Percentiles rank a stretch among this genome's conserved stretches.
Conservation (phyloP, 805 yeast species). For the Phaffomyces thermotolerans region DNA sequence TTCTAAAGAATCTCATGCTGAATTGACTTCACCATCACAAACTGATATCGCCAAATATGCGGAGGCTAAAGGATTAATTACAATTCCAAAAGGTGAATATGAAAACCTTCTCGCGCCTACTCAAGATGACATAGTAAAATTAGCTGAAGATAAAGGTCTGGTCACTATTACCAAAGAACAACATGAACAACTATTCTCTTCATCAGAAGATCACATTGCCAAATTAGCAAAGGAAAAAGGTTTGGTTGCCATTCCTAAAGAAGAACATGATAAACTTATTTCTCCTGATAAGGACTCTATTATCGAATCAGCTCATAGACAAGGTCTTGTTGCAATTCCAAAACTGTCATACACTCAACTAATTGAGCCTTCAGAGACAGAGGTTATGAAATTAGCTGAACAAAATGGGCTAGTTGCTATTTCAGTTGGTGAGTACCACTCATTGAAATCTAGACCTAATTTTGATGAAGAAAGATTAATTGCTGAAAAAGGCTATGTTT, state of each 20-base stretch:
- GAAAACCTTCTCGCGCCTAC: constrained; percentile 2
- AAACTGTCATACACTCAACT: background rate
- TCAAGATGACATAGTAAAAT: constrained; percentile 18
- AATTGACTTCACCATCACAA: constrained; percentile 13
- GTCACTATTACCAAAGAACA: constrained; percentile 15
- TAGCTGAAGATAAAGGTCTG: constrained; percentile 1
- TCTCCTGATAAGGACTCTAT: no score
- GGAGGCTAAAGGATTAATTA: constrained; percentile 9
- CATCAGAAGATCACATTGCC: background rate
- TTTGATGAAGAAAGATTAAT: constrained; percentile 2
- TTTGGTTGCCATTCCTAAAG: background rate
- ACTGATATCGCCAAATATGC: constrained; percentile 18
- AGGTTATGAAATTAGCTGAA: constrained; percentile 10
- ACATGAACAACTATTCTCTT: constrained; percentile 9
- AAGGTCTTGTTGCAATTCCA: background rate
- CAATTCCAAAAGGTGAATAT: no score
- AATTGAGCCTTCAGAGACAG: background rate
- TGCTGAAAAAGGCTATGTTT: constrained; percentile 2
- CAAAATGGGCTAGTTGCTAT: constrained; percentile 11
- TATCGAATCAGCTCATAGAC: no score
- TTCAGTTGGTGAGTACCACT: constrained; percentile 12
- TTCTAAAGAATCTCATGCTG: constrained; percentile 11
- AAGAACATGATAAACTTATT: no score
- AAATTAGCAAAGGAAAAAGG: constrained; percentile 3
- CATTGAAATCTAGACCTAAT: constrained; percentile 24